Base-by-base conservation (phyloP, 2,329 filamentous ascomycete species). In the Alternaria arbusti region DNA sequence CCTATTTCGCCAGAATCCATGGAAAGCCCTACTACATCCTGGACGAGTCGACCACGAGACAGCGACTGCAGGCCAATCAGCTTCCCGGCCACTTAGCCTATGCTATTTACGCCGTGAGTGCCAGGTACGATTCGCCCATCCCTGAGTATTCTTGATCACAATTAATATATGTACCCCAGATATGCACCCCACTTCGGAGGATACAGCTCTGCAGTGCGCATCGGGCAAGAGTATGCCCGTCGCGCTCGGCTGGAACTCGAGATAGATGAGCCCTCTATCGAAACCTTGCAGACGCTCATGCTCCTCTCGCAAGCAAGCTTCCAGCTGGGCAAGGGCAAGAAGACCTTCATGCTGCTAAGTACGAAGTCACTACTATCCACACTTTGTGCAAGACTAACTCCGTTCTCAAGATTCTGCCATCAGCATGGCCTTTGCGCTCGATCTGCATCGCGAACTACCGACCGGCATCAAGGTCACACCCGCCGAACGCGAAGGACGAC, bases 271-370 rank as follows among this genome's bases (percentile, higher is more conserved):
- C 92, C 93, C 6, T 92, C 90, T 0, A 87, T 96, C 46, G 92
- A 96, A 76, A 87, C 87, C 32, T 80, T 96, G 9, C 92, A 96
- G 77, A 86, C 92, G 3, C 83, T 95, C 15, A 82, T 97, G 49
- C 84, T 97, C 10, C 86, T 97, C 3, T 88, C 91, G 0, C 88
- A 90, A 74, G 90, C 92, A 4, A 94, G 89, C 72, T 93, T 90
- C 52, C 92, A 93, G 36, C 85, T 89, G 28, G 93, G 93, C 25
- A 89, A 91, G 72, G 92, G 93, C 15, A 95, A 92, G 80, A 96
- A 92, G 79, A 90, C 92, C 1, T 96, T 94, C 70, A 96, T 96
- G 93, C 85, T 94, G 43, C 84, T 96, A 70, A 88, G 92, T 92
- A 89, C 68, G 66, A 63, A 45, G 58, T 44, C 55, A 17, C n/a